Conservation (phyloP, 805 yeast genomes). For the Candida coquimbonensis region DNA sequence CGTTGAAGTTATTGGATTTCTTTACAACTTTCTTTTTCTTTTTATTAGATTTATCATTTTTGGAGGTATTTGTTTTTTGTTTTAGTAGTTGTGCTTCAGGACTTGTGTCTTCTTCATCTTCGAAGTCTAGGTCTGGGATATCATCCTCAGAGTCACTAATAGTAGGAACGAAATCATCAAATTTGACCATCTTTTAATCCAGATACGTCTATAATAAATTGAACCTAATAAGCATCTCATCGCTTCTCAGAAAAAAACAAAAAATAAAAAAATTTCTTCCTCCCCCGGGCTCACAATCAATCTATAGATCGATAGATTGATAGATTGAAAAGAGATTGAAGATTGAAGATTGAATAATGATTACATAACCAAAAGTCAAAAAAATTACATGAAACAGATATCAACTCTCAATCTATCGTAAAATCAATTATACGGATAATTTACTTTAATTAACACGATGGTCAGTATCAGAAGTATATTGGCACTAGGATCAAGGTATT, state of each 20-base stretch:
- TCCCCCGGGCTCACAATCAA: neutral
- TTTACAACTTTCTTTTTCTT: conserved; percentile 15
- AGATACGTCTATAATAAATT: no score
- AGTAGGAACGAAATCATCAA: conserved; percentile 62
- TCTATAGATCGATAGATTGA: no score
- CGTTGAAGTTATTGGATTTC: conserved; percentile 3
- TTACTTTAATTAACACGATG: neutral
- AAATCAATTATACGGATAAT: neutral
- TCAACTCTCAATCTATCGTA: no score
- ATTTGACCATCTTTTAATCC: conserved; percentile 18
- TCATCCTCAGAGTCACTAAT: conserved; percentile 75
- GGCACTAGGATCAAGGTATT: conserved; percentile 3
- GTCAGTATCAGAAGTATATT: conserved; percentile 4
- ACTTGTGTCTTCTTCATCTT: conserved; percentile 27
- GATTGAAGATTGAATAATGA: no score
- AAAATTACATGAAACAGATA: no score
- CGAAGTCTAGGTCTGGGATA: conserved; percentile 43
- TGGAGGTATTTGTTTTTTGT: neutral
- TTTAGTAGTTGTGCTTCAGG: conserved; percentile 5
- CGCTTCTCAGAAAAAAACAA: conserved; percentile 2
- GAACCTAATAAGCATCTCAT: conserved; percentile 1
- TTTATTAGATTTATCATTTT: conserved; percentile 6
- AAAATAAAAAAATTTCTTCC: conserved; percentile 1
- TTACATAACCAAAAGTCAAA: no score
- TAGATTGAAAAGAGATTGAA: no score